Base-by-base conservation (phyloP, 495 filamentous ascomycete species). In the Antarctomyces pellizariae region DNA sequence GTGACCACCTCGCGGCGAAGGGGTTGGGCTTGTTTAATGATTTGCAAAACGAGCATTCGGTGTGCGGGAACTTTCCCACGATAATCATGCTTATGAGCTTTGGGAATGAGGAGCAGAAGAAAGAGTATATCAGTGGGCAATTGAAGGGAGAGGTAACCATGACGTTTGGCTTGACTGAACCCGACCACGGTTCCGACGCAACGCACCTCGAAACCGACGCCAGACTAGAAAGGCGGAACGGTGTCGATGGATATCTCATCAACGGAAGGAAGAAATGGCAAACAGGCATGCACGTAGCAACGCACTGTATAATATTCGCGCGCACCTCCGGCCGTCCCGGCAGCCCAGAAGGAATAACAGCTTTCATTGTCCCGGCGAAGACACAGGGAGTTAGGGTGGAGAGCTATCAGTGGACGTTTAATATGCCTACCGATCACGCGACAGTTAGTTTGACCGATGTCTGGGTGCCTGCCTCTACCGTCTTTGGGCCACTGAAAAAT, bases 251-350 rank as follows among this genome's bases (percentile, higher is more conserved):
- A 2, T 68, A 49, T 41, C 35, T 51, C 27, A 57, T 71, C 27
- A 53, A 52, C 18, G 65, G 65, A 0, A 35, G 35, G 14, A 71
- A 71, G 45, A 66, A 58, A 42, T 71, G 64, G 65, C 63, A 67
- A 45, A 66, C 59, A 4, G 62, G 63, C 3, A 60, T 61, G 37
- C 61, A 69, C 32, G 42, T 42, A 21, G 62, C 60, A 13, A 67
- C 62, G 2, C 61, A 69, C 39, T 59, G 57, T 33, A 49, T 68
- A 26, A 44, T 69, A 23, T 69, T 69, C 35, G 62, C 63, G 10
- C 48, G 65, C 3, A 67, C 62, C 1, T 42, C 42, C 2, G 60
- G 58, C 3, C 33, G 38, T 12, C 24, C 49, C 12, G 62, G 63
- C 0, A 47, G 50, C 13, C 46, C 53, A 6, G 41, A 38, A 13